Percentiles rank a stretch among this genome's conserved stretches.
Evolutionary conservation across 2,329 filamentous ascomycete genomes (phyloP).

Genomic region (Penicillium sp.): DNA sequence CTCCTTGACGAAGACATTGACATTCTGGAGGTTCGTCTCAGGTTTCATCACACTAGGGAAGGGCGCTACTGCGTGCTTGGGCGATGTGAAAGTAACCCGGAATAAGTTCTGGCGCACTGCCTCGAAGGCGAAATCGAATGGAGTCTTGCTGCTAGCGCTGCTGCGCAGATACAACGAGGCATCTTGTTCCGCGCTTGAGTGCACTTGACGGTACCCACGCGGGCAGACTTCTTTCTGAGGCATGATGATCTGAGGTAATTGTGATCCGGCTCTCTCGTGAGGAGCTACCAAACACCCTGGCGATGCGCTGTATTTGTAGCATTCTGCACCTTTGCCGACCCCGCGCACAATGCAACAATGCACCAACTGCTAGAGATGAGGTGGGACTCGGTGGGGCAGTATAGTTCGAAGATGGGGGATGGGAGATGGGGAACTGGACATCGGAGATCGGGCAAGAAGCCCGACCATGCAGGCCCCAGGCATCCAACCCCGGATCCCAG

Average conservation of each 20-base stretch:
- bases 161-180: conserved; percentile 45
- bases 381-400: conserved; percentile 2
- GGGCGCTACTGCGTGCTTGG: conserved; percentile 61
- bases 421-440: too few species aligned
- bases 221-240: conserved; percentile 51
- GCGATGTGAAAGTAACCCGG: conserved; percentile 64
- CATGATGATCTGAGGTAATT: conserved; percentile 34
- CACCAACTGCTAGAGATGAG: not conserved
- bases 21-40: conserved; percentile 34
- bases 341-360: too few species aligned
- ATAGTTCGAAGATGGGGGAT: conserved; percentile 5
- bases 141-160: conserved; percentile 34
- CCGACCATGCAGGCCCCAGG: not conserved
- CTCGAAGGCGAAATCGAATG: conserved; percentile 62
- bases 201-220: conserved; percentile 35
- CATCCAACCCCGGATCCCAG: too few species aligned
- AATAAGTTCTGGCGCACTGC: conserved; percentile 62
- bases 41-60: conserved; percentile 59
- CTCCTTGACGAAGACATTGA: conserved; percentile 32
- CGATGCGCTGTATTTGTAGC: conserved; percentile 5
- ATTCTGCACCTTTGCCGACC: not conserved
- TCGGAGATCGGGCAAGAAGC: conserved; percentile 5
- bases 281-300: not conserved
- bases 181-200: conserved; percentile 19
- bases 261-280: not conserved